Base-by-base conservation (phyloP, 2,329 filamentous ascomycete genomes). In the Dothistroma septosporum region DNA sequence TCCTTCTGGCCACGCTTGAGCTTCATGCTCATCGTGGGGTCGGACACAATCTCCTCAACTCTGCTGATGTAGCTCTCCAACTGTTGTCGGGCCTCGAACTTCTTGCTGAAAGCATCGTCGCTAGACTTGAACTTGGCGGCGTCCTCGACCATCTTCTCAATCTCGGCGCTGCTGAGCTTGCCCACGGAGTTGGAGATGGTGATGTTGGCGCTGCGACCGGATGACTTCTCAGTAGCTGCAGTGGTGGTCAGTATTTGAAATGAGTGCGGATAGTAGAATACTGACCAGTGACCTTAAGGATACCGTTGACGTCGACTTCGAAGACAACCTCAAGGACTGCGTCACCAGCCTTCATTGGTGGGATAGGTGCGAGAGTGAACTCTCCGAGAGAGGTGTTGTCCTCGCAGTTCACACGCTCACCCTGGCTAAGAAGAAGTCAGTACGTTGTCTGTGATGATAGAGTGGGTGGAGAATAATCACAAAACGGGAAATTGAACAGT, bases 121-220 rank as follows among this genome's bases (percentile, higher is more conserved):
- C 86, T 92, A 80, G 82, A 85, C 91, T 99, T 99, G 90, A 97
- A 99, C 82, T 96, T 95, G 83, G 93, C 92, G 74, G 94, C 94
- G 72, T 99, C 90, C 78, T 82, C 89, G 78, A 99, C 91, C 93
- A 97, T 97, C 83, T 87, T 92, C 85, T 99, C 94, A 69, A 99
- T 99, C 83, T 99, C 94, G 65, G 81, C 80, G 57, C 88, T 90
- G 66, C 92, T 96, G 70, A 99, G 91, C 85, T 99, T 99, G 79
- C 94, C 94, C 74, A 99, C 93, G 62, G 94, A 96, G 87, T 99
- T 99, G 81, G 91, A 91, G 81, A 99, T 99, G 77, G 94, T 99
- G 79, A 99, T 99, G 87, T 99, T 99, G 81, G 94, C 94, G 75
- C 85, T 94, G 78, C 94, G 92, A 74, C 94, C 94, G 35, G 94